phyloP scores from a whole-genome alignment of 495 filamentous ascomycete genomes.

The Collariella sp. region DNA sequence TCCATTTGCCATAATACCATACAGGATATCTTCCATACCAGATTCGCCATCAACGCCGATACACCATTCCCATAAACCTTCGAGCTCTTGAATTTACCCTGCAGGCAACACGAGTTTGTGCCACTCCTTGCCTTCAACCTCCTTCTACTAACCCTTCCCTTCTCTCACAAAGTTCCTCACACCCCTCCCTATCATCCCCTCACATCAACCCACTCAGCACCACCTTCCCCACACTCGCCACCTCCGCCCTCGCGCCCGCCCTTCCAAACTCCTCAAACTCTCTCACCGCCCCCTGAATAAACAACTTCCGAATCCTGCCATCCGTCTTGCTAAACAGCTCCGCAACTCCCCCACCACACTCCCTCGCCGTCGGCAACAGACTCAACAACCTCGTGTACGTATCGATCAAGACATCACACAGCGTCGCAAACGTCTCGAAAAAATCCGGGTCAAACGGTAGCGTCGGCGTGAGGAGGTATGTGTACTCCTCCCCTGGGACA shows the following conservation, averaged over 20 bases:
- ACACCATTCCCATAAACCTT: background rate
- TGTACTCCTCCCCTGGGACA: conserved; percentile 70
- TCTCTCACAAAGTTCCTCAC: background rate
- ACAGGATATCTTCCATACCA: background rate
- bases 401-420: conserved; percentile 93
- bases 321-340: conserved; percentile 91
- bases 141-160: background rate
- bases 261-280: conserved; percentile 90
- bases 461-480: conserved; percentile 79
- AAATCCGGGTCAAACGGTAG: conserved; percentile 97
- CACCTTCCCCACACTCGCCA: conserved; percentile 75
- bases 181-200: conserved; percentile 3
- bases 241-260: conserved; percentile 63
- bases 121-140: too few relatives aligned
- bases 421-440: conserved; percentile 91
- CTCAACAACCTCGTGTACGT: conserved; percentile 71
- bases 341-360: conserved; percentile 53
- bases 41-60: background rate
- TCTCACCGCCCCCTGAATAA: conserved; percentile 72
- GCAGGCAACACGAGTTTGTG: too few relatives aligned
- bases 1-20: background rate
- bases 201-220: conserved; percentile 85
- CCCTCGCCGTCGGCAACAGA: conserved; percentile 56
- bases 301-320: conserved; percentile 70
- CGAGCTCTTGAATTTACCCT: too few relatives aligned